Conservation (phyloP, 1,284 basidiomycete species). For the Cryptococcus sp. region DNA sequence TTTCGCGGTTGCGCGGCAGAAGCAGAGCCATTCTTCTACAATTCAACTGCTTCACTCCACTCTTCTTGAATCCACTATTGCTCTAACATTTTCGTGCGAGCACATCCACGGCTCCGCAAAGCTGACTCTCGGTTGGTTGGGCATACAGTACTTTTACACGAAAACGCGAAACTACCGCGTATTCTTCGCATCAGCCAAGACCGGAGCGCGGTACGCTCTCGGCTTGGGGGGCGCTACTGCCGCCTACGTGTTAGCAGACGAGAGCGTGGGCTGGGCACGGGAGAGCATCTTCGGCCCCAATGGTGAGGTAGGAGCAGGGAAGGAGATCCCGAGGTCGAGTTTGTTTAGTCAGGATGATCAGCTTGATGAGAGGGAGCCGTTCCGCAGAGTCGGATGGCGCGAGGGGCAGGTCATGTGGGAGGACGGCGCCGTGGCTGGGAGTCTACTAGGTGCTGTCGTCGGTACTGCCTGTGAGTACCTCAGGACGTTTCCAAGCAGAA, state of each 20-base stretch:
- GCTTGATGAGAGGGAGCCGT: slow-evolving; percentile 8
- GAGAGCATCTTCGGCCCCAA: slow-evolving; percentile 25
- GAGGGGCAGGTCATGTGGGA: slow-evolving; percentile 36
- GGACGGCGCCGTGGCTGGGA: slow-evolving; percentile 48
- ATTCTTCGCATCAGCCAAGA: slow-evolving; percentile 35
- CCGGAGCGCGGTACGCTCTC: slow-evolving; percentile 40
- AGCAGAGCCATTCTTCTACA: too few relatives aligned
- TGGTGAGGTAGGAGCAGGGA: not conserved
- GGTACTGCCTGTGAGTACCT: slow-evolving; percentile 41
- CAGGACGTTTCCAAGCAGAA: too few relatives aligned
- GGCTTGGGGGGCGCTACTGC: slow-evolving; percentile 40
- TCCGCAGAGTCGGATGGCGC: slow-evolving; percentile 34
- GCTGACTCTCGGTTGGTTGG: too few relatives aligned
- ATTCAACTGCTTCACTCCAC: too few relatives aligned
- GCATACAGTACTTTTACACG: slow-evolving; percentile 51
- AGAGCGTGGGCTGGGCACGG: slow-evolving; percentile 38
- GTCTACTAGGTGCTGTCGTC: slow-evolving; percentile 33
- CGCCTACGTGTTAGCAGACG: slow-evolving; percentile 42
- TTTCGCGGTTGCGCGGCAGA: too few relatives aligned
- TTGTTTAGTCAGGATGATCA: slow-evolving; percentile 1
- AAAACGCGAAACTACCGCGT: slow-evolving; percentile 53
- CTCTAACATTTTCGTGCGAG: not conserved
- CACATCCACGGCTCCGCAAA: too few relatives aligned
- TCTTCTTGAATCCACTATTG: not conserved
- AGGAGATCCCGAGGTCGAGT: not conserved